Evolutionary conservation across 139 green algal species (phyloP), one percentile per base, ranked within the genome.

Genomic region (Chlamydomonas sp.): DNA sequence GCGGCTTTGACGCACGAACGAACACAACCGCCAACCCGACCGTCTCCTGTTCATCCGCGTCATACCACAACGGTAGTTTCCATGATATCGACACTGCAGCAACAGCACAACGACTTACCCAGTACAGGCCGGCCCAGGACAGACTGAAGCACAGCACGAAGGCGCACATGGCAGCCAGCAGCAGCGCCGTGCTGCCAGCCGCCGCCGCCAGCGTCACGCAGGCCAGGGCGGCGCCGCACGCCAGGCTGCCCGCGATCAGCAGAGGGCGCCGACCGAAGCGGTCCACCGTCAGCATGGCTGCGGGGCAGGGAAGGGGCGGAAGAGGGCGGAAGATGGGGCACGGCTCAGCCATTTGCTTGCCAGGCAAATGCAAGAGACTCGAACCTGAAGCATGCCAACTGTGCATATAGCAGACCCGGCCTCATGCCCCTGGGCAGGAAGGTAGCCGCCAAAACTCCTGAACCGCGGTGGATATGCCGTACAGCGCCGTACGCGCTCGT

Each of bases 91-190:
- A 64, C 85, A 95, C 93, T 2, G 79, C 82, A 1, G 93, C 61
- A 18, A 95, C 2, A 12, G 67, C 10, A 12, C 8, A 12, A n/a
- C 31, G 66, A 80, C 82, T 84, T 18, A 97, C 93, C 95, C 94
- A 97, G 84, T 97, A 97, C 69, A 98, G 78, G 5, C 94, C 95
- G 2, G 92, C 92, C 92, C 92, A 95, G 4, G 91, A 96, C 0
- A 92, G 6, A 75, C 89, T 95, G 87, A 97, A 98, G 49, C 81
- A 82, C 17, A 97, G 91, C 20, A 98, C 96, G 94, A 97, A 98
- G 57, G 91, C 4, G 88, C 95, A 97, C 94, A 98, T 94, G 60
- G 88, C 86, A 0, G 74, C 68, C 16, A 96, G 12, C 64, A 89
- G 68, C 75, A 85, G 66, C 64, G 31, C 17, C 14, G 76, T 62